Base-by-base conservation (phyloP, 495 filamentous ascomycete species). In the Hyaloscypha hepaticicola region DNA sequence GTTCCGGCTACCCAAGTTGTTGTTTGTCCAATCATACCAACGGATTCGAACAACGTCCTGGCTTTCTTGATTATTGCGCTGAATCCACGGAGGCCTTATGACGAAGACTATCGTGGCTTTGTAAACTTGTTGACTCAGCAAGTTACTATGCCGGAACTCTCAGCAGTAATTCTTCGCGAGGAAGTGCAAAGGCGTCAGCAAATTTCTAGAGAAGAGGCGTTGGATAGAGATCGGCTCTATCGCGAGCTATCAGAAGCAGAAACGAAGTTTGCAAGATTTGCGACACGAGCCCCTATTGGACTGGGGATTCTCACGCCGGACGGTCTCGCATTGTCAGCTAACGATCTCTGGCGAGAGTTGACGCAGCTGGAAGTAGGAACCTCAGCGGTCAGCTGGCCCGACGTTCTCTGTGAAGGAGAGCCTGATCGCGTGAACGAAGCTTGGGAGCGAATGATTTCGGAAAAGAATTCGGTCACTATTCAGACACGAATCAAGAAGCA, bases 241-340 rank as follows among this genome's bases (percentile, higher is more conserved):
- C 81, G 86, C 68, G 83, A 89, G 72, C 85, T 87, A 2, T 77
- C 81, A 27, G 86, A 89, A 68, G 86, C 80, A 63, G 88, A 90
- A 71, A 82, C 83, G n/a, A 84, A 82, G 56, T 90, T 90, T 70
- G 86, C 85, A 7, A 77, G 84, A 29, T 89, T 90, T 85, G 86
- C 88, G 5, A 85, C 88, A 70, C 86, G 88, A 60, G 83, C 85
- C 1, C 87, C 87, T 3, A 85, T 88, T 2, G 88, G 88, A 12
- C 79, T 90, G 73, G 88, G 88, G 69, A 89, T 89, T 66, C 85
- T 87, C 55, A 78, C 87, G 64, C 77, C 82, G 1, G 63, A 75
- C 29, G 88, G 88, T 0, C 75, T 78, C 22, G 83, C 89, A 60
- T 85, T 78, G 16, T 89, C 86, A 68, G 86, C 82, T 64, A 90